Base-by-base conservation (phyloP, 331 rosid species). In the Rosa hybrid region DNA sequence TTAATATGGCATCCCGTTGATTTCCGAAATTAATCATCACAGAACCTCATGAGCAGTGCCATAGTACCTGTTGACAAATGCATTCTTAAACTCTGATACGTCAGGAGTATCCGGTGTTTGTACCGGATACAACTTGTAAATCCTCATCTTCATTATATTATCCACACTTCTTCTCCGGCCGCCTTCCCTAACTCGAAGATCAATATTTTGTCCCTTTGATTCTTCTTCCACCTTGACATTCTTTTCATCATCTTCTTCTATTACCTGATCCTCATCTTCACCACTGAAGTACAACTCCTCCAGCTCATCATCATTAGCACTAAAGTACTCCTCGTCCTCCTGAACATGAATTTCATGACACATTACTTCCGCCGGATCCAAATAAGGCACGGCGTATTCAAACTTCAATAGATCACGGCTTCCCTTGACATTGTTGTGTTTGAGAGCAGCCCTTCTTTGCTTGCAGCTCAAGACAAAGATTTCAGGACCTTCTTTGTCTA, bases 331-430 rank as follows among this genome's bases (percentile, higher is more conserved):
- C 77, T 92, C 98, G 84, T 92, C 96, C 94, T 86, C 87, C 56
- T 21, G 4, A 20, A 20, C 64, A 0, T 57, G 27, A 57, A 2
- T 30, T 8, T 57, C 30, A 20, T 6, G 64, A 1, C 27, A 6
- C 64, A 57, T 20, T 57, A 57, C 30, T 57, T 9, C 64, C 4
- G 90, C 89, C 1, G 98, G 98, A 81, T 73, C 87, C 91, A 87
- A 85, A 92, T 97, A 95, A 46, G 98, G 98, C 85, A 95, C 77
- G 93, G 97, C 93, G 88, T 90, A 95, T 53, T 95, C 98, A 6
- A 86, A 95, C 86, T 92, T 95, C 92, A 90, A 89, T 46, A 92
- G 13, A 67, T 59, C 65, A 59, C 97, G 87, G 70, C 90, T 97
- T 82, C 91, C 68, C 90, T 92, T 92, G 87, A 95, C 65, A n/a